Percentiles rank a stretch among this genome's conserved stretches.
Evolutionary conservation across 2,329 filamentous ascomycete genomes (phyloP).

Genomic region (Helminthosporium solani): DNA sequence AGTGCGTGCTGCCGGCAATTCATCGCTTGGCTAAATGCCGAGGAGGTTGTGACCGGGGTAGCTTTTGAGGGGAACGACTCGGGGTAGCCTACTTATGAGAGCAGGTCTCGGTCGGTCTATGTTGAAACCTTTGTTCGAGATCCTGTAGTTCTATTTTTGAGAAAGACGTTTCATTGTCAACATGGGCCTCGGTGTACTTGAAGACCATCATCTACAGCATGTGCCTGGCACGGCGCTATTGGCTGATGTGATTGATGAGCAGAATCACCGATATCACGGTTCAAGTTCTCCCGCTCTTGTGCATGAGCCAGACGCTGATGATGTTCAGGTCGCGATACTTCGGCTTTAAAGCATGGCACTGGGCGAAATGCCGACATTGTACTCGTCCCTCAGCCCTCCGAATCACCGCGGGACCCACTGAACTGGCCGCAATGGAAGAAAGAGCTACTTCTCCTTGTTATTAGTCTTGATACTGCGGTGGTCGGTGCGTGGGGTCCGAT

Average conservation of each 20-base stretch:
- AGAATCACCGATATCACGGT: constrained; percentile 20
- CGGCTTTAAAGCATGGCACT: constrained; percentile 27
- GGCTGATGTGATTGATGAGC: constrained; percentile 14
- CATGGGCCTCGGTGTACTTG: constrained; percentile 25
- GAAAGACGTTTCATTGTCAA: neutral
- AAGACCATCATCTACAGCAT: constrained; percentile 21
- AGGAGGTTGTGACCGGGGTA: neutral
- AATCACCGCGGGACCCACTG: constrained; percentile 19
- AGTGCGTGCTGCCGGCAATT: constrained; percentile 6
- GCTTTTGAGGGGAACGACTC: neutral
- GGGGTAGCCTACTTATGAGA: neutral
- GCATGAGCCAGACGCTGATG: neutral
- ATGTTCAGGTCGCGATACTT: constrained; percentile 22
- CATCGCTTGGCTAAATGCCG: constrained; percentile 12
- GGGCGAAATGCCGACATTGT: constrained; percentile 31
- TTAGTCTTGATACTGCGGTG: constrained; percentile 19
- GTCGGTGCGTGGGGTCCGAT: constrained; percentile 26
- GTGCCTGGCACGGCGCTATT: constrained; percentile 23
- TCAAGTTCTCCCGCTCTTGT: neutral
- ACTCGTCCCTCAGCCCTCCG: constrained; percentile 17
- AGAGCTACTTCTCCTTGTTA: constrained; percentile 21
- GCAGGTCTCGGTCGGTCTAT: neutral
- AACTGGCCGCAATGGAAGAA: constrained; percentile 29
- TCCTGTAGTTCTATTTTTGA: neutral
- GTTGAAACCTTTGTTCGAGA: neutral